A percentile compares a stretch with the other conserved stretches of the same genome.
Evolutionary conservation across 306 rosid genomes (phyloP).

Genomic region (Medicago ruthenica): DNA sequence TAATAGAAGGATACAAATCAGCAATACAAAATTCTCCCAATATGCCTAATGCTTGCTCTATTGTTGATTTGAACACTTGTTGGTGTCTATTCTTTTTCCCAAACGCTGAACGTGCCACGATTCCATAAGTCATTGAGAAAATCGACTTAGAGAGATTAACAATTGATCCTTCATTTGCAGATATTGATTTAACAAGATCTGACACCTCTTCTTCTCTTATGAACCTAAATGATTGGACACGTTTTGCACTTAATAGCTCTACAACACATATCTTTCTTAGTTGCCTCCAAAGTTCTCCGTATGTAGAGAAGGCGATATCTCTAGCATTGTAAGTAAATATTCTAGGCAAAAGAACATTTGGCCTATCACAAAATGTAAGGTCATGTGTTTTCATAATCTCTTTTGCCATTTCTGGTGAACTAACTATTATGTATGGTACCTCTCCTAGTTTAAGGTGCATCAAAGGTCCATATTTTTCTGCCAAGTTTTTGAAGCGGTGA

Average conservation of each 20-base stretch:
- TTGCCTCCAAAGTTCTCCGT: constrained; percentile 44
- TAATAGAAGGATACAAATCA: constrained; percentile 43
- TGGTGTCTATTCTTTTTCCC: constrained; percentile 23
- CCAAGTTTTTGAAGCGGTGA: neutral
- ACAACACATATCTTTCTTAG: constrained; percentile 42
- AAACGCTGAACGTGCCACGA: neutral
- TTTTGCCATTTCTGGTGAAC: constrained; percentile 31
- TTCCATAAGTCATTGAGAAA: neutral
- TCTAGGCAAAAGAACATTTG: neutral
- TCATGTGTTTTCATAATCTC: constrained; percentile 35
- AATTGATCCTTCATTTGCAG: constrained; percentile 36
- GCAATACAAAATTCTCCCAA: constrained; percentile 25
- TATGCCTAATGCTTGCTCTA: neutral
- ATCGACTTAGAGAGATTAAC: constrained; percentile 38
- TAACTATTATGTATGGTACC: constrained; percentile 23
- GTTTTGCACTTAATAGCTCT: constrained; percentile 40
- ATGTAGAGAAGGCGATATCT: constrained; percentile 1
- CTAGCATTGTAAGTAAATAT: neutral
- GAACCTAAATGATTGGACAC: constrained; percentile 43
- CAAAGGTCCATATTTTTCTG: constrained; percentile 35
- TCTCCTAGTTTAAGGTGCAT: constrained; percentile 43
- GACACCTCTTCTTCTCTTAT: constrained; percentile 45
- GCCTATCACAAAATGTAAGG: constrained; percentile 25
- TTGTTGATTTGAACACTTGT: neutral
- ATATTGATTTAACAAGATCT: neutral